These are phyloP conservation scores for Fistulifera solaris DNA, from an alignment of 108 stramenopile genomes.

Conservation along the genomic window DNA sequence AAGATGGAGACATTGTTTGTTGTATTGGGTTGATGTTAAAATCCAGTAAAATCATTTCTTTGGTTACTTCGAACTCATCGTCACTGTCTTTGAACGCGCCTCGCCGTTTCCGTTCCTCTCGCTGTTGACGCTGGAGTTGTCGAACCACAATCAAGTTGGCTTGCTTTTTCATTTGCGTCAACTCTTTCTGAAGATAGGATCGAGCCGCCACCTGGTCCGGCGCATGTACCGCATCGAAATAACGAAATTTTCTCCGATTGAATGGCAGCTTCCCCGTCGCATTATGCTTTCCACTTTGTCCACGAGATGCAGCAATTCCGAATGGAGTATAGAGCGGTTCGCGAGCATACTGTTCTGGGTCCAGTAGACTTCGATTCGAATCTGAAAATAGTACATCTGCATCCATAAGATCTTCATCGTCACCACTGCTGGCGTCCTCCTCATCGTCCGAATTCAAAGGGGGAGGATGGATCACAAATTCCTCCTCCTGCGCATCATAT, in stretches of 20 bases:
- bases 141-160: conserved; percentile 32
- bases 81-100: conserved; percentile 12
- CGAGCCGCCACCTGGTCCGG: conserved; percentile 44
- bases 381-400: conserved; percentile 22
- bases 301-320: conserved; percentile 9
- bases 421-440: conserved; percentile 48
- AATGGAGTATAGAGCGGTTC: conserved; percentile 44
- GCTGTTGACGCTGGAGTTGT: conserved; percentile 36
- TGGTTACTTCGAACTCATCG: conserved; percentile 13
- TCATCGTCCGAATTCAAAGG: conserved; percentile 33
- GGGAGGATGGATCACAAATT: conserved; percentile 24
- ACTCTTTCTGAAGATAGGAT: conserved; percentile 37
- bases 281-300: too few species aligned
- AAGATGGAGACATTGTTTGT: conserved; percentile 38
- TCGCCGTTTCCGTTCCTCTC: conserved; percentile 21
- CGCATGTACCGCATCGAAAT: conserved; percentile 65
- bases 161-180: conserved; percentile 23
- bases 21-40: conserved; percentile 33
- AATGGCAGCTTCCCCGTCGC: conserved; percentile 50
- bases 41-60: conserved; percentile 17
- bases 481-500: conserved; percentile 35
- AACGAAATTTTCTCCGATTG: conserved; percentile 63
- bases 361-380: conserved; percentile 16
- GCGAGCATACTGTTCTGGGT: conserved; percentile 6
- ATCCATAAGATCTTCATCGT: conserved; percentile 41